These are phyloP conservation scores for Aspergillus diversus DNA, from an alignment of 495 filamentous ascomycete species.

Conservation along the genomic window DNA sequence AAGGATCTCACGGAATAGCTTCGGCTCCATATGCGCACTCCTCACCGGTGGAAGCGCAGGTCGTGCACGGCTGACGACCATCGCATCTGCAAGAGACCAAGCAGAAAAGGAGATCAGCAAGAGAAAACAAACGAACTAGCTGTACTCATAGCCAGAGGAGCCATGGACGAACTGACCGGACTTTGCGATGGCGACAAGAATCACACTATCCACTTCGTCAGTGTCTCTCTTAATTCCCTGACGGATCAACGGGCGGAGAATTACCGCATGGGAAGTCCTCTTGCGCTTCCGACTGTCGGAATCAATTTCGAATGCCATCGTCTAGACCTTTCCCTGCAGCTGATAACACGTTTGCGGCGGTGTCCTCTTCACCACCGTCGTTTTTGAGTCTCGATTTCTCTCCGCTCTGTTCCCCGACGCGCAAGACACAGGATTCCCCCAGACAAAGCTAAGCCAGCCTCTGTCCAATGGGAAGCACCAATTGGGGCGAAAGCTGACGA, in stretches of 20 bases:
- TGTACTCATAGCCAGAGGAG: too few species aligned
- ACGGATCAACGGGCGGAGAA: background rate
- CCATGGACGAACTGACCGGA: conserved; percentile 5
- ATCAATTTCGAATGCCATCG: conserved; percentile 7
- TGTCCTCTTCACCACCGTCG: background rate
- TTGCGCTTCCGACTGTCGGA: conserved; percentile 16
- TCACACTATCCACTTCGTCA: conserved; percentile 4
- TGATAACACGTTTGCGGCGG: background rate
- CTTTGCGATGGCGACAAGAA: conserved; percentile 19
- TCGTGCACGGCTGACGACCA: conserved; percentile 18
- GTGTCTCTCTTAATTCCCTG: too few species aligned
- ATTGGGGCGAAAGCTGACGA: too few species aligned
- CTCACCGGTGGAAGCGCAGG: conserved; percentile 11
- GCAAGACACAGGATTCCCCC: background rate
- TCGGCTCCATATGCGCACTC: conserved; percentile 15
- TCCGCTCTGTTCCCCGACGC: background rate
- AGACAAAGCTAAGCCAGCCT: background rate
- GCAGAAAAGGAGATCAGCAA: too few species aligned
- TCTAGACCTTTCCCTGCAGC: background rate
- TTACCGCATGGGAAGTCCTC: conserved; percentile 17
- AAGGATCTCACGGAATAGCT: conserved; percentile 13
- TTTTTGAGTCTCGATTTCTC: background rate
- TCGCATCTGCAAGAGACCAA: conserved; percentile 7
- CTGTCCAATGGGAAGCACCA: conserved; percentile 6
- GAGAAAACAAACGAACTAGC: too few species aligned